Evolutionary conservation across 2,329 filamentous ascomycete species (phyloP), one percentile per base, ranked within the genome.

Genomic region (Corniculantispora saksenae): DNA sequence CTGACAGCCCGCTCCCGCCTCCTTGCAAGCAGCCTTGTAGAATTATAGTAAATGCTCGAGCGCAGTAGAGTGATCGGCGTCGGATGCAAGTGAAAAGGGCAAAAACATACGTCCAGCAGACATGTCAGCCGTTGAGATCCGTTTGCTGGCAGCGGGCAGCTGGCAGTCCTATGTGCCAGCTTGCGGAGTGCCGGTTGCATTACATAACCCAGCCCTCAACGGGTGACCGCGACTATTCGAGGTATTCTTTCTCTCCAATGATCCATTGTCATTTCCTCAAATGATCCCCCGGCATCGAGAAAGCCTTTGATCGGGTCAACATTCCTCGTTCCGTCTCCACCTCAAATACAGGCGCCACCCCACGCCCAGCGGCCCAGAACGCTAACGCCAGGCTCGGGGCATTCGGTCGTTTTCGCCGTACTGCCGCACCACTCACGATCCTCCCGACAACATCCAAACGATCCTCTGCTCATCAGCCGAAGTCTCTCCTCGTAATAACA

Each of bases 351-450:
- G 19, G 57, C 47, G 58, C 57, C 47, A 61, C 58, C 58, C 58
- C 58, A 27, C 58, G 9, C 15, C 58, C 21, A 21, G 58, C 19
- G 7, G 40, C 6, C 8, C 25, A 54, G 45, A 61, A 19, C 53
- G n/a, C 29, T 21, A 57, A 35, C 43, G 29, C 27, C 53, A 40
- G 35, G 43, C 61, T 64, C 61, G 61, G 61, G 61, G 61, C 21
- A 7, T 45, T 58, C 61, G 61, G 61, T 53, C 61, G n/a, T 13
- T 7, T 19, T 64, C 54, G 32, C 61, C 61, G 61, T 21, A 35
- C 29, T 48, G 12, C 53, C 53, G 61, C 61, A 63, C 29, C 61
- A 63, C 53, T 63, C 40, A 50, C 53, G 29, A 56, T 48, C 27
- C 19, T 40, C 38, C 25, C 19, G n/a, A 25, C 19, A 21, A 45